These are phyloP conservation scores for Lactarius quietus DNA, from an alignment of 768 basidiomycete species.

Conservation along the genomic window DNA sequence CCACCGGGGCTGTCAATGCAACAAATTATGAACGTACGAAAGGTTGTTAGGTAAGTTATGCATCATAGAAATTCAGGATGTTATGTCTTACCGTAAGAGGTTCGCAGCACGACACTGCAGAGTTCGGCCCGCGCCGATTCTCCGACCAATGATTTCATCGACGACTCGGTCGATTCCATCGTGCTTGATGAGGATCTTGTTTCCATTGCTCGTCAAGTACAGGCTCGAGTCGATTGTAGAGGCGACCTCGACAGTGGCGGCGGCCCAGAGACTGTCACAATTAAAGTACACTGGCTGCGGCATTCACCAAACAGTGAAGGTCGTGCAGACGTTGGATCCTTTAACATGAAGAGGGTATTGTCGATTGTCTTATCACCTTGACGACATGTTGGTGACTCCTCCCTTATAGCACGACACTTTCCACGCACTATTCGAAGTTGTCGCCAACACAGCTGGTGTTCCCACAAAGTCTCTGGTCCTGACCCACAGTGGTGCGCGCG, in stretches of 20 bases:
- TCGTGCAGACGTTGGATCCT: slow-evolving; percentile 43
- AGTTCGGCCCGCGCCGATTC: slow-evolving; percentile 42
- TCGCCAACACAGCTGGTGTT: slow-evolving; percentile 58
- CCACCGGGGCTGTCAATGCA: slow-evolving; percentile 58
- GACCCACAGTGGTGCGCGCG: slow-evolving; percentile 54
- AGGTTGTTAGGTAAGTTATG: slow-evolving; percentile 52
- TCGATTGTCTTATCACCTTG: slow-evolving; percentile 4
- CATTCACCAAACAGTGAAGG: slow-evolving; percentile 53
- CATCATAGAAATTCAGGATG: not conserved
- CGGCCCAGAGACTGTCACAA: slow-evolving; percentile 39
- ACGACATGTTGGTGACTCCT: not conserved
- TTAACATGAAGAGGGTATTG: slow-evolving; percentile 57
- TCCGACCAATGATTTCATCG: slow-evolving; percentile 40
- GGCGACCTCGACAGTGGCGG: slow-evolving; percentile 29
- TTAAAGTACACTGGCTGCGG: slow-evolving; percentile 61
- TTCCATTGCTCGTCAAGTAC: slow-evolving; percentile 45
- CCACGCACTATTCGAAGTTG: slow-evolving; percentile 57
- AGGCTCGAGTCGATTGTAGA: slow-evolving; percentile 30
- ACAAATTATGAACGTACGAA: slow-evolving; percentile 53
- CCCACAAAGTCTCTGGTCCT: slow-evolving; percentile 53
- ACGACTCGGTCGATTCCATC: slow-evolving; percentile 49
- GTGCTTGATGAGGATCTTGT: slow-evolving; percentile 61
- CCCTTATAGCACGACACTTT: slow-evolving; percentile 58
- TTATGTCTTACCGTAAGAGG: slow-evolving; percentile 16
- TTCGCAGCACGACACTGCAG: slow-evolving; percentile 47